Evolutionary conservation across 495 filamentous ascomycete species (phyloP), one percentile per base, ranked within the genome.

Genomic region (Halenospora varia): DNA sequence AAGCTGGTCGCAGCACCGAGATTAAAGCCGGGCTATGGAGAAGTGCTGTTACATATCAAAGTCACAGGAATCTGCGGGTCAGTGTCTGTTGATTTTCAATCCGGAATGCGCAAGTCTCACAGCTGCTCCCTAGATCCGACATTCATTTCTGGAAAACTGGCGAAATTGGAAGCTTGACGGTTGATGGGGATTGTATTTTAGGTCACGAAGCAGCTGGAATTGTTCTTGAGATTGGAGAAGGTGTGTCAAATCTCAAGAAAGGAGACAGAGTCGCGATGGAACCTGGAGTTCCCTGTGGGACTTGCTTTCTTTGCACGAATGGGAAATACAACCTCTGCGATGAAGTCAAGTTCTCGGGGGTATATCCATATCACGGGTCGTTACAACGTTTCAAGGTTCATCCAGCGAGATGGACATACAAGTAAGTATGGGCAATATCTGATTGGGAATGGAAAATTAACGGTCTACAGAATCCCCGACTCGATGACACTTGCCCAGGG

Each of bases 251-350:
- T 2, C 75, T 97, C 50, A 71, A 82, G 64, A 75, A 82, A 53
- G 92, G 93, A 0, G 93, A 97, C 70, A 77, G 82, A 53, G 78
- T 95, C 23, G 88, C 42, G 70, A 78, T 81, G 61, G 79, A 82
- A 56, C 79, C 79, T 10, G 77, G 77, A 23, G 70, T 75, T 17
- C 68, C 73, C 0, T 82, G 79, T 56, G 72, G 77, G 19, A 44
- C 70, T 1, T 82, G 79, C 56, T 72, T 72, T 40, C 71, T 71
- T 35, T 81, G 78, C 68, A 78, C 76, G 55, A 60, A 62, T 11
- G 78, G 78, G 18, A 72, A 73, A 59, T 81, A 81, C 63, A 77
- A 82, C 60, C 70, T 80, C 10, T 82, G 78, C 55, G 69, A 70
- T 48, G 66, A 76, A 55, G 80, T 79, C 71, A 67, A 65, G 13